Evolutionary conservation across 1,284 basidiomycete species (phyloP).

Genomic region (Apiotrichum sp.): DNA sequence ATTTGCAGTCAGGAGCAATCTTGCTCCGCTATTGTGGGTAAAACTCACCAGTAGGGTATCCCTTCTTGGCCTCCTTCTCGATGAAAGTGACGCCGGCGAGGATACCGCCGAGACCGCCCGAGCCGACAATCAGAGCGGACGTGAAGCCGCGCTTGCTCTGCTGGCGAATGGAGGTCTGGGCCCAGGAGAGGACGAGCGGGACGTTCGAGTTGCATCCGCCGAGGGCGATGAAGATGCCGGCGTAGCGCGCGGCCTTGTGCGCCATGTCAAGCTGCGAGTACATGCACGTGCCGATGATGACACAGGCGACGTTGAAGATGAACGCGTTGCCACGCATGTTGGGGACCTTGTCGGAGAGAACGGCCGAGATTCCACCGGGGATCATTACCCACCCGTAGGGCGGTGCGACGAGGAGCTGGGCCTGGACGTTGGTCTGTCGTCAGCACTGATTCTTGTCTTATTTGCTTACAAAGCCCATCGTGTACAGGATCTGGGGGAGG

Average conservation of each 20-base stretch:
- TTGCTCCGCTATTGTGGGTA: too few relatives aligned
- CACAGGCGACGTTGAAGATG: slow-evolving; percentile 3
- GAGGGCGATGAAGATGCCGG: slow-evolving; percentile 47
- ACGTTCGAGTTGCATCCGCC: slow-evolving; percentile 37
- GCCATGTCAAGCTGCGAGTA: slow-evolving; percentile 9
- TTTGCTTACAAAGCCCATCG: slow-evolving; percentile 2
- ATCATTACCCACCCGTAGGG: slow-evolving; percentile 45
- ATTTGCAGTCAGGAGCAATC: too few relatives aligned
- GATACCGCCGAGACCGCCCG: slow-evolving; percentile 51
- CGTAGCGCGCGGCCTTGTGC: slow-evolving; percentile 40
- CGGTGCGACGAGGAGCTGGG: slow-evolving; percentile 44
- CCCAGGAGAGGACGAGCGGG: slow-evolving; percentile 37
- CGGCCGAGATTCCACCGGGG: too few relatives aligned
- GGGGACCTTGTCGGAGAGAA: slow-evolving; percentile 38
- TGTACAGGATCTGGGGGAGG: slow-evolving; percentile 45
- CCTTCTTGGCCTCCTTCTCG: slow-evolving; percentile 6
- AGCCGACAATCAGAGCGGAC: slow-evolving; percentile 44
- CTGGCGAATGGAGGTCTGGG: slow-evolving; percentile 46
- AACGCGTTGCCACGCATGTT: slow-evolving; percentile 3
- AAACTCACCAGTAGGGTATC: slow-evolving; percentile 14
- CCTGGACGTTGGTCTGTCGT: slow-evolving; percentile 24
- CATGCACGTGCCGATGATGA: slow-evolving; percentile 12
- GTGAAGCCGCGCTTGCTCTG: slow-evolving; percentile 44
- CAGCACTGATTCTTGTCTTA: too few relatives aligned
- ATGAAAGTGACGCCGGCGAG: slow-evolving; percentile 11